Conservation (phyloP, 768 basidiomycete species). For the Grammothele lineata region DNA sequence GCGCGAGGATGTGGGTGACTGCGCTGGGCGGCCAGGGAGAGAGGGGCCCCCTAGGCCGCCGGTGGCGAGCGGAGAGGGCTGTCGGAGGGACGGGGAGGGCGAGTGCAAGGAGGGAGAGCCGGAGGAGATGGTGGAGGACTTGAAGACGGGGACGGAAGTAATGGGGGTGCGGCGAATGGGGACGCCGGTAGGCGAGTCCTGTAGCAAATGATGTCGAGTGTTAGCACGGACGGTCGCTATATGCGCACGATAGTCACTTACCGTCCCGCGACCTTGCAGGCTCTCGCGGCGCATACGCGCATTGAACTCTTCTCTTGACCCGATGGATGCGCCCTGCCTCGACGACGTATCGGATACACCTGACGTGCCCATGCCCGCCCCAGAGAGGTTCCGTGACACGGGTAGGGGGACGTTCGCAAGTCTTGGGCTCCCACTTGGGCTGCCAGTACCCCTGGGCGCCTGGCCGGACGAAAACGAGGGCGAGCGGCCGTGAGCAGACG, state of each 20-base stretch:
- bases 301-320: conserved; percentile 36
- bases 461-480: conserved; percentile 29
- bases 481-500: conserved; percentile 24
- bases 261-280: conserved; percentile 30
- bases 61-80: conserved; percentile 40
- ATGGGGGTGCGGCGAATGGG: conserved; percentile 43
- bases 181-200: conserved; percentile 31
- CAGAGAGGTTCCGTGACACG: conserved; percentile 31
- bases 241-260: conserved; percentile 11
- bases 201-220: too few relatives aligned
- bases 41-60: conserved; percentile 27
- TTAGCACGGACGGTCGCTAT: neutral
- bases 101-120: conserved; percentile 47
- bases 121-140: conserved; percentile 45
- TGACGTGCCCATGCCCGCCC: conserved; percentile 29
- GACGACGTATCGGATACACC: conserved; percentile 40
- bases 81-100: conserved; percentile 43
- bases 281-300: conserved; percentile 51
- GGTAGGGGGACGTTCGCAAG: conserved; percentile 32
- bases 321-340: conserved; percentile 31
- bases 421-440: conserved; percentile 28
- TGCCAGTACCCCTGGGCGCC: conserved; percentile 3
- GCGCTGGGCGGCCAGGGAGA: conserved; percentile 33
- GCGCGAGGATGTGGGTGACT: conserved; percentile 40
- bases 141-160: conserved; percentile 43